Evolutionary conservation across 139 green algal genomes (phyloP).

Genomic region (Auxenochlorella pyrenoidosa): DNA sequence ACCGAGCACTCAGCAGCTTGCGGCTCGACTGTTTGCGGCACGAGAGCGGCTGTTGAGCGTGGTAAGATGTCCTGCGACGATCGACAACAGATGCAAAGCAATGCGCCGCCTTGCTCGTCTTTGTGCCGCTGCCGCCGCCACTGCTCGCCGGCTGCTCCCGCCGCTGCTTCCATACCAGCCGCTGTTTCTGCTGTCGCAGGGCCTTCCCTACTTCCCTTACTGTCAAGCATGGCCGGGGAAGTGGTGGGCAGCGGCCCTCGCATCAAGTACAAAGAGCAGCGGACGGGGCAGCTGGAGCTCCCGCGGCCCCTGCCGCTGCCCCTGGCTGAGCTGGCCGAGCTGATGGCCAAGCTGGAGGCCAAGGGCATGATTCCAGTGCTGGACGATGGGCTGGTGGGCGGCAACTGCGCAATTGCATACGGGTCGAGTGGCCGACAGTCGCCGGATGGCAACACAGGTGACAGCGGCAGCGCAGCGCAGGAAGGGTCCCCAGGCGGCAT

Average conservation of each 20-base stretch:
- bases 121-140: not conserved
- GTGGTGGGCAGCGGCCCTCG: not conserved
- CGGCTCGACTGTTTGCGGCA: too few relatives aligned
- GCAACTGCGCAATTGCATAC: conserved; percentile 32
- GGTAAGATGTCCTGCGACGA: too few relatives aligned
- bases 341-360: conserved; percentile 21
- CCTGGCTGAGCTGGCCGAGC: not conserved
- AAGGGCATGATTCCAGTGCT: conserved; percentile 32
- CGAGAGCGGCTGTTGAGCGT: too few relatives aligned
- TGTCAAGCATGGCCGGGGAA: not conserved
- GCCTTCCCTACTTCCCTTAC: not conserved
- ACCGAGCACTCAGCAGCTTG: too few relatives aligned
- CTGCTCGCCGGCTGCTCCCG: not conserved
- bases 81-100: too few relatives aligned
- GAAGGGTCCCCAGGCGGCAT: not conserved
- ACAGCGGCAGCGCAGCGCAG: not conserved
- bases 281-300: not conserved
- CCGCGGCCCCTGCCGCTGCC: not conserved
- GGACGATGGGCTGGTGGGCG: conserved; percentile 45
- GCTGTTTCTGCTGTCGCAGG: not conserved
- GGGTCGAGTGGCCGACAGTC: too few relatives aligned
- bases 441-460: not conserved
- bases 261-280: not conserved
- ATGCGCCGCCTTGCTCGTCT: too few relatives aligned
- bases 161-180: not conserved